phyloP scores from a whole-genome alignment of 2,329 filamentous ascomycete species.

The Thelonectria blattea region DNA sequence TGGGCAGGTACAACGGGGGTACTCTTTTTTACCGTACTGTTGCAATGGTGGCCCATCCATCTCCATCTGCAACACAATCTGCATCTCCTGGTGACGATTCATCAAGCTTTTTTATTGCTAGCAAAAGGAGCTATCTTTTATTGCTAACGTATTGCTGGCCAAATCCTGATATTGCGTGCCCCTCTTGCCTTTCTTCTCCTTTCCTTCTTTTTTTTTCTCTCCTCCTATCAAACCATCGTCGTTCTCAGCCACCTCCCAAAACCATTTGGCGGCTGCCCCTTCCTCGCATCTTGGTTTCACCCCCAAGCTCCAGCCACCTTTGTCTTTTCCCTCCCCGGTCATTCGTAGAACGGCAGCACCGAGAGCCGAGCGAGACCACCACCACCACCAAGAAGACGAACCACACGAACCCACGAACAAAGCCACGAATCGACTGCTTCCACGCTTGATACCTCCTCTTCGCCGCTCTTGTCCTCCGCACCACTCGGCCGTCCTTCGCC shows the following conservation, averaged over 20 bases:
- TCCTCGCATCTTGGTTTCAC: background rate
- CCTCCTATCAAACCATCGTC: background rate
- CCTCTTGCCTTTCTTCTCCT: background rate
- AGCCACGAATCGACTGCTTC: background rate
- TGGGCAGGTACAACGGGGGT: no score
- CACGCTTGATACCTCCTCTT: no score
- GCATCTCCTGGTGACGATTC: background rate
- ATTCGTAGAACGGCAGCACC: background rate
- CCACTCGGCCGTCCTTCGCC: background rate
- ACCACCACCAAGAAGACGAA: background rate
- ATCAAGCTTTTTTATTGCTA: background rate
- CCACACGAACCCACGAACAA: background rate
- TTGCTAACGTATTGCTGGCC: background rate
- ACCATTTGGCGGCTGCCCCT: background rate
- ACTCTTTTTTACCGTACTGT: background rate
- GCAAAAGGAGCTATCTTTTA: background rate
- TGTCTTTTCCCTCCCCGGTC: background rate
- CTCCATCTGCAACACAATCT: slow-evolving; percentile 2
- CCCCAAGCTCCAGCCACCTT: slow-evolving; percentile 6
- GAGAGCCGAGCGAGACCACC: background rate
- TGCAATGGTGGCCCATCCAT: slow-evolving; percentile 9
- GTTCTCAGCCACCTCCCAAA: background rate
- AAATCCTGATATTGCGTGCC: background rate
- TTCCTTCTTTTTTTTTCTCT: background rate
- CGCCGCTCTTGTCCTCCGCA: background rate